Percentiles rank a stretch among this genome's conserved stretches.
These are phyloP conservation scores for Cyberlindnera samutprakarnensis DNA, from an alignment of 805 yeast genomes.

Conservation along the genomic window DNA sequence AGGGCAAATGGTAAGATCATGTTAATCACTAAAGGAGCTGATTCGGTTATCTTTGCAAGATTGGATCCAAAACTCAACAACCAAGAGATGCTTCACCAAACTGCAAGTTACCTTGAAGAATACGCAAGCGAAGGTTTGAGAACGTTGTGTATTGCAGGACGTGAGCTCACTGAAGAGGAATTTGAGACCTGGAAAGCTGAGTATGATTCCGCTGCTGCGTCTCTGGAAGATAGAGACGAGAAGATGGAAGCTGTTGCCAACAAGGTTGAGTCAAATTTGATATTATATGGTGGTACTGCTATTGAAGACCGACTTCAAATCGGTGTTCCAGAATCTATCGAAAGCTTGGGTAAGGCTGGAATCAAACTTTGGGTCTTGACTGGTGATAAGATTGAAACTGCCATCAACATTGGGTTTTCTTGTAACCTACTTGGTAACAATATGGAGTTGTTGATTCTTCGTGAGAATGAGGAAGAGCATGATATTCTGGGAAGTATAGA, in stretches of 20 bases:
- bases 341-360: conserved; percentile 65
- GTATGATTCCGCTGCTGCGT: conserved; percentile 58
- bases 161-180: conserved; percentile 52
- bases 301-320: conserved; percentile 79
- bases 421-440: conserved; percentile 80
- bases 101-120: conserved; percentile 67
- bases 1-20: conserved; percentile 54
- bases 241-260: conserved; percentile 69
- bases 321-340: conserved; percentile 79
- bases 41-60: conserved; percentile 65
- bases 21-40: conserved; percentile 78
- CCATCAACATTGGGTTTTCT: conserved; percentile 97
- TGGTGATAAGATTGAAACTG: conserved; percentile 98
- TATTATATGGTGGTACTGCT: conserved; percentile 76
- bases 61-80: conserved; percentile 39
- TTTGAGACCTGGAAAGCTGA: conserved; percentile 55
- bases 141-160: conserved; percentile 71
- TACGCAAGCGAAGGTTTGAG: conserved; percentile 78
- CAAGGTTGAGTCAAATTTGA: conserved; percentile 57
- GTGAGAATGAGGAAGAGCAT: conserved; percentile 35
- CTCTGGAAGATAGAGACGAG: conserved; percentile 60
- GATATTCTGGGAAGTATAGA: conserved; percentile 3
- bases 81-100: conserved; percentile 41
- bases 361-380: conserved; percentile 83
- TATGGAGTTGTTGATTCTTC: conserved; percentile 61